Evolutionary conservation across 2,329 filamentous ascomycete species (phyloP).

Genomic region (Bertia moriformis): DNA sequence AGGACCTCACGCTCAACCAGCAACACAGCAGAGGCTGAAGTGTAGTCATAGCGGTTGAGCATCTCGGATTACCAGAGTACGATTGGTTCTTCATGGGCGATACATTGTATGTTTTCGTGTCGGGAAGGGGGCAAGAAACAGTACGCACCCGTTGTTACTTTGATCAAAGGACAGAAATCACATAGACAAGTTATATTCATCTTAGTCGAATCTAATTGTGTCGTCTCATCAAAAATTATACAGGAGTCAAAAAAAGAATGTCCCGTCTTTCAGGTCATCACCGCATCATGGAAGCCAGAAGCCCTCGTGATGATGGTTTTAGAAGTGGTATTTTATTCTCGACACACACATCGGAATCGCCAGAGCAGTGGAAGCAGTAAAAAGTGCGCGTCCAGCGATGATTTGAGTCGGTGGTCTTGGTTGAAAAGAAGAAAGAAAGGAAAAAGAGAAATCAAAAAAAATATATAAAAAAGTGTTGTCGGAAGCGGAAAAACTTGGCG

Average conservation of each 20-base stretch:
- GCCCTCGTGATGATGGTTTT: conserved; percentile 75
- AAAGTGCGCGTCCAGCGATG: conserved; percentile 43
- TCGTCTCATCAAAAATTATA: not conserved
- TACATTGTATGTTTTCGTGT: too few species aligned
- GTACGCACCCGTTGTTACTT: too few species aligned
- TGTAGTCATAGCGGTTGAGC: conserved; percentile 1
- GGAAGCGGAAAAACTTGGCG: conserved; percentile 12
- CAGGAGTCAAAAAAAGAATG: conserved; percentile 14
- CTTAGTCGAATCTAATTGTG: not conserved
- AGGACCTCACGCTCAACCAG: conserved; percentile 1
- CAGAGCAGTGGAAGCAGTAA: conserved; percentile 37
- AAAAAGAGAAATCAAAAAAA: conserved; percentile 17
- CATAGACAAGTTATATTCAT: too few species aligned
- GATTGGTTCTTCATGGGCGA: not conserved
- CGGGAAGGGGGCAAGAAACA: too few species aligned
- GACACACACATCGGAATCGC: conserved; percentile 60
- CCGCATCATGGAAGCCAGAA: conserved; percentile 48
- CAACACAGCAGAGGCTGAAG: not conserved
- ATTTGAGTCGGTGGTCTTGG: conserved; percentile 64
- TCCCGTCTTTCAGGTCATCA: conserved; percentile 55
- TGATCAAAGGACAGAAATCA: too few species aligned
- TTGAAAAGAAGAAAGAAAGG: conserved; percentile 24
- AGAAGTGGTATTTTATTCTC: conserved; percentile 55
- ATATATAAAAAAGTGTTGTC: conserved; percentile 8
- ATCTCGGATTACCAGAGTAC: conserved; percentile 1